Evolutionary conservation across 225 moss, liverwort and hornwort genomes (phyloP), one percentile per base, ranked within the genome.

Genomic region (Asterella californica): DNA sequence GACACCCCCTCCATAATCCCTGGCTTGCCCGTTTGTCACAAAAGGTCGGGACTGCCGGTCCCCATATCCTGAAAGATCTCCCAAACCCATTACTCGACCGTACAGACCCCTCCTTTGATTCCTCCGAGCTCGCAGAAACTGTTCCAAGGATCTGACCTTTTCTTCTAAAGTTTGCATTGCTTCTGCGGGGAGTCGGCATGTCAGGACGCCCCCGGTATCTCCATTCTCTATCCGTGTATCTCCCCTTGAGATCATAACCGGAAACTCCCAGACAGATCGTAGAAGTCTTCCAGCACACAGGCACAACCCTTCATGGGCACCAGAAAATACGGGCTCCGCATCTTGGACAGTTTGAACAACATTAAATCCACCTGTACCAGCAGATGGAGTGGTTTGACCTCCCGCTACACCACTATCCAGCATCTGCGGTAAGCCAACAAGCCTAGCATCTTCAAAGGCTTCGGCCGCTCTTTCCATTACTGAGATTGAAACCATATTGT

Each of bases 281-380:
- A 99, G 89, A 75, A 99, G 83, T 80, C 99, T 93, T 37, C 92
- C 99, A 68, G 93, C 87, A 78, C 93, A 95, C 57, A 99, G 92
- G 75, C 95, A 99, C 29, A 99, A 91, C 76, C 99, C 99, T 45
- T 99, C 99, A 83, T 99, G 99, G 21, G 99, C 91, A 81, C 99
- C 99, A 77, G 99, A 99, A 80, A 99, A 99, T 62, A 93, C 90
- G 15, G 95, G 95, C 82, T 95, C 95, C 73, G 91, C 88, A 81
- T 99, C 95, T 80, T 93, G 99, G 82, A 92, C 93, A 78, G 86
- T 93, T 79, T 93, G 94, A 11, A 90, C 93, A 87, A 92, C 87
- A 84, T 89, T 89, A 72, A 92, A 94, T 52, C 93, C 96, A 72
- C 94, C 94, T 50, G 87, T 76, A 46, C 55, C 83, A 70, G 86